A percentile compares a stretch with the other conserved stretches of the same genome.
Conservation (phyloP, 306 rosid species). For the Alnus glutinosa region DNA sequence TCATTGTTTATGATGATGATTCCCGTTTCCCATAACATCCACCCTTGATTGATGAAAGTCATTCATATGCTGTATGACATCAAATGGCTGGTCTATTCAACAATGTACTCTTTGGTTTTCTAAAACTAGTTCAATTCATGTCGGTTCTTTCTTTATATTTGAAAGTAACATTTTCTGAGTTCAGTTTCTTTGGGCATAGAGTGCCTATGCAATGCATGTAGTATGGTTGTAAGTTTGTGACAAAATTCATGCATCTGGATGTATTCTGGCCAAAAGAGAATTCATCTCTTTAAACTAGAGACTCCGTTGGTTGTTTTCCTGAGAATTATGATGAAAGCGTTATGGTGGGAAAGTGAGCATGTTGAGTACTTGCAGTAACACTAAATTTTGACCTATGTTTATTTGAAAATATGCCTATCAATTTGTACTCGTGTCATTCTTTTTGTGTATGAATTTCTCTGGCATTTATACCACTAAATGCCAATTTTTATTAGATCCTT, state of each 20-base stretch:
- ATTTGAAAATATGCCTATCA: not conserved
- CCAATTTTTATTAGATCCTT: not conserved
- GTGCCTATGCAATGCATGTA: no score
- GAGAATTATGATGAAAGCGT: not conserved
- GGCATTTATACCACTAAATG: not conserved
- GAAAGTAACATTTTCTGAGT: not conserved
- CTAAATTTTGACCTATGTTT: not conserved
- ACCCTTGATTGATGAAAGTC: no score
- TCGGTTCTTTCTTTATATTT: not conserved
- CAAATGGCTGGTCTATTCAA: not conserved
- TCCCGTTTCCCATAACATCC: no score
- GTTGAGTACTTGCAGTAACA: not conserved
- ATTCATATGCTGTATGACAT: not conserved
- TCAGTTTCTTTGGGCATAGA: no score
- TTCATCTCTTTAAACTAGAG: not conserved
- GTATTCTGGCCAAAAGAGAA: not conserved
- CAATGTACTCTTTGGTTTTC: not conserved
- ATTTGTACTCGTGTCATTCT: not conserved
- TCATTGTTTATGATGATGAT: no score
- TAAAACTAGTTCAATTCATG: not conserved
- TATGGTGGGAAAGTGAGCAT: not conserved
- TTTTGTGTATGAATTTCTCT: not conserved
- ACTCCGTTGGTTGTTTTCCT: not conserved
- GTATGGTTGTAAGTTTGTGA: not conserved
- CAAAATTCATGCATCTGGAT: not conserved